Percentiles rank a stretch among this genome's conserved stretches.
These are phyloP conservation scores for Penicillium flavigenum DNA, from an alignment of 495 filamentous ascomycete genomes.

Conservation along the genomic window DNA sequence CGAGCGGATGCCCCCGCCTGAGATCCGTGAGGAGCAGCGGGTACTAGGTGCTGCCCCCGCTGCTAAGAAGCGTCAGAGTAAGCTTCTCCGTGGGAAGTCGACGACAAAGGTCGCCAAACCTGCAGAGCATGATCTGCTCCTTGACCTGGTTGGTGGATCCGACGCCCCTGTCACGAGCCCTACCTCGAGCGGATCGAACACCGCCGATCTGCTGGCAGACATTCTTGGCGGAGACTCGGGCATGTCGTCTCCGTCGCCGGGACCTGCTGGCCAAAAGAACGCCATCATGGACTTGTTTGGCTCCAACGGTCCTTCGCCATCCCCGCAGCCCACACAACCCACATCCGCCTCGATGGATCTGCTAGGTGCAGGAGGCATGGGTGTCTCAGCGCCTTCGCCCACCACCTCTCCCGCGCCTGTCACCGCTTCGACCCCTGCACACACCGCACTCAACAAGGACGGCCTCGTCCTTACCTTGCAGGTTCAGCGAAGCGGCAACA, in stretches of 20 bases:
- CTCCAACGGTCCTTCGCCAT: conserved; percentile 43
- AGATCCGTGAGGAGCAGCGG: conserved; percentile 90
- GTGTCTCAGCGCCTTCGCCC: conserved; percentile 43
- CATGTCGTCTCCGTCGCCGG: conserved; percentile 55
- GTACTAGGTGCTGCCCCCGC: conserved; percentile 81
- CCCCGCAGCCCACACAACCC: conserved; percentile 35
- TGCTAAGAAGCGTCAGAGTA: conserved; percentile 74
- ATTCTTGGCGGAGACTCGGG: conserved; percentile 60
- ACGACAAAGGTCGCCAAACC: conserved; percentile 75
- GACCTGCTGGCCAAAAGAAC: conserved; percentile 44
- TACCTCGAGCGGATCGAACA: conserved; percentile 67
- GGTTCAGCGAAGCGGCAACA: conserved; percentile 72
- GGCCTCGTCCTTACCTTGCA: conserved; percentile 75
- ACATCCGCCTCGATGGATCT: conserved; percentile 51
- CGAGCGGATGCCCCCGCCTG: conserved; percentile 95
- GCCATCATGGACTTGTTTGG: conserved; percentile 85
- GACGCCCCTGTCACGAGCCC: conserved; percentile 53
- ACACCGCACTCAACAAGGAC: conserved; percentile 83
- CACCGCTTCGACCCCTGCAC: conserved; percentile 38
- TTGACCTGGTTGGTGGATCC: conserved; percentile 90
- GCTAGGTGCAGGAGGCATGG: conserved; percentile 39
- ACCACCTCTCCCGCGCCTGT: conserved; percentile 43
- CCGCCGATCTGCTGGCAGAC: conserved; percentile 83
- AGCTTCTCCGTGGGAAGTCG: conserved; percentile 66
- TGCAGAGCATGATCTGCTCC: conserved; percentile 84